Conservation (phyloP, 2,329 filamentous ascomycete species). For the Colletotrichum aenigma region DNA sequence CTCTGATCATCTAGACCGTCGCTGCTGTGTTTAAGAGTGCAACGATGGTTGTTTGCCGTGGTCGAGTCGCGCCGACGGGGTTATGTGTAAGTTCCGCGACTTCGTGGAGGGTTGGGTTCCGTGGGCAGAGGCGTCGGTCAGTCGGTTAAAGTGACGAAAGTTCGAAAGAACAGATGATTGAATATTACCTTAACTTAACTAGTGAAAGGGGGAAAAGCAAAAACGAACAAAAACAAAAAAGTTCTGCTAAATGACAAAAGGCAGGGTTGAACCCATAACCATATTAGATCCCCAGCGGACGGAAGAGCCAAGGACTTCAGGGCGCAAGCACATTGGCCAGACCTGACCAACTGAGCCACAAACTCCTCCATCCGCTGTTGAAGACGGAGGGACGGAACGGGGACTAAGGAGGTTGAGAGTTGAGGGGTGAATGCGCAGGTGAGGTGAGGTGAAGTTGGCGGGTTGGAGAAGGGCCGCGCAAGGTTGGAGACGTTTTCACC, state of each 20-base stretch:
- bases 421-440: not conserved
- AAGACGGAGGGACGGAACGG: not conserved
- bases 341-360: not conserved
- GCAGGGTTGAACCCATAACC: not conserved
- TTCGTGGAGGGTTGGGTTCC: no score
- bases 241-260: not conserved
- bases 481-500: not conserved
- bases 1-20: no score
- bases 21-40: no score
- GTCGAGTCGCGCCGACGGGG: no score
- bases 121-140: no score
- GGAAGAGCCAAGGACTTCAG: not conserved
- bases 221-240: no score
- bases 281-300: not conserved
- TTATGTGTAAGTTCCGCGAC: no score
- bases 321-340: not conserved
- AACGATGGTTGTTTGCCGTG: no score
- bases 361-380: not conserved
- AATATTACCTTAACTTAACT: no score
- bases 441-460: not conserved
- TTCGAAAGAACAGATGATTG: no score
- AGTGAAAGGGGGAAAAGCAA: no score
- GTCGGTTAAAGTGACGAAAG: no score
- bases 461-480: accelerated
- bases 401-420: not conserved